Conservation (phyloP, 2,329 filamentous ascomycete species). For the Chrysoporthe puriensis region DNA sequence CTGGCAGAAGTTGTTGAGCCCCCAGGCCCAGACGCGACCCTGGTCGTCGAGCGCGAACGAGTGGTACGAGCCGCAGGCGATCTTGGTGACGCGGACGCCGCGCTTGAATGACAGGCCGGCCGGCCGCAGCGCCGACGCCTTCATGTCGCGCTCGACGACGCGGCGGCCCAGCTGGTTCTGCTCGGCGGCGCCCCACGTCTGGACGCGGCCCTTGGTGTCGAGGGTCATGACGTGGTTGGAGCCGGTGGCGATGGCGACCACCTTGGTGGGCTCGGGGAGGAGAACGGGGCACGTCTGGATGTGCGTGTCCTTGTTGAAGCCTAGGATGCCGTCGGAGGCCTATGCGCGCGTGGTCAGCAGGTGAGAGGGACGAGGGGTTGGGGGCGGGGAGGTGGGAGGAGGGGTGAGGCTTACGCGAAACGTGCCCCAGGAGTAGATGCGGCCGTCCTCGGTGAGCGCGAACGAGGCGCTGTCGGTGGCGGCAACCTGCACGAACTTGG, state of each 20-base stretch:
- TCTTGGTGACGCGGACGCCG: conserved; percentile 67
- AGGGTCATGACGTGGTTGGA: conserved; percentile 74
- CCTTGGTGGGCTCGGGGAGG: conserved; percentile 67
- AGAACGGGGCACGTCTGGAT: conserved; percentile 56
- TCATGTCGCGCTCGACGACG: conserved; percentile 58
- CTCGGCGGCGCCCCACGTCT: conserved; percentile 73
- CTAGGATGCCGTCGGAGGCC: conserved; percentile 54
- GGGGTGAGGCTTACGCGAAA: conserved; percentile 58
- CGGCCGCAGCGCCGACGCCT: conserved; percentile 39
- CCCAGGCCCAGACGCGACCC: conserved; percentile 78
- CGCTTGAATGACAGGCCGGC: conserved; percentile 40
- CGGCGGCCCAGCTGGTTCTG: conserved; percentile 66
- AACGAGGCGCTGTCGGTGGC: conserved; percentile 78
- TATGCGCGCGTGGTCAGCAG: conserved; percentile 28
- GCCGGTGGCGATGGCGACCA: conserved; percentile 66
- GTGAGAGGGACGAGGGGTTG: not conserved
- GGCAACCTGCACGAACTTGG: conserved; percentile 60
- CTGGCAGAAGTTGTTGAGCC: conserved; percentile 85
- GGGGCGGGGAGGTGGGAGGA: not conserved
- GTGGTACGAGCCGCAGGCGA: conserved; percentile 75
- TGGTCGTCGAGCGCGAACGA: conserved; percentile 76
- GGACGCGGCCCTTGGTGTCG: conserved; percentile 66
- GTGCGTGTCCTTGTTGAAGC: conserved; percentile 36
- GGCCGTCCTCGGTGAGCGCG: conserved; percentile 73
- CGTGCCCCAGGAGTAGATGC: conserved; percentile 83